A percentile compares a stretch with the other conserved stretches of the same genome.
Evolutionary conservation across 257 asterid genomes (phyloP).

Genomic region (Osmanthus fragrans): DNA sequence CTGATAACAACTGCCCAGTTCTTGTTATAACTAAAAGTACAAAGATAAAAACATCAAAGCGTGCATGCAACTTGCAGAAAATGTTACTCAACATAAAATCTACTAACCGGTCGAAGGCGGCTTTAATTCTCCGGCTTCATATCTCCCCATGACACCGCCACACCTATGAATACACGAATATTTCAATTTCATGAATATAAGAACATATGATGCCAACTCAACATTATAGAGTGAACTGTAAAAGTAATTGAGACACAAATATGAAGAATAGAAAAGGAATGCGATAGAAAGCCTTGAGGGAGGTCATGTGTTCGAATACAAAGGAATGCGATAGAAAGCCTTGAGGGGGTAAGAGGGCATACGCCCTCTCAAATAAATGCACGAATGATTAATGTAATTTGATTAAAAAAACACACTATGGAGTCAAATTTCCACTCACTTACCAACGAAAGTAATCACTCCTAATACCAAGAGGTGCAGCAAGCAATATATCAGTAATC

Average conservation of each 20-base stretch:
- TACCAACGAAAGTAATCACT: conserved; percentile 99
- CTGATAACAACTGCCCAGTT: background rate
- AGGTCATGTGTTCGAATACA: too few relatives aligned
- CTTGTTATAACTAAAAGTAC: background rate
- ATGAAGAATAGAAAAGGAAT: background rate
- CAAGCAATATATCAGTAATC: conserved; percentile 93
- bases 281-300: too few relatives aligned
- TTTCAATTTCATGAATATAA: conserved; percentile 8
- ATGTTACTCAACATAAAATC: conserved; percentile 18
- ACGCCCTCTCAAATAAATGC: too few relatives aligned
- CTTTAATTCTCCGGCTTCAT: conserved; percentile 94
- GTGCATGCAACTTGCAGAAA: background rate
- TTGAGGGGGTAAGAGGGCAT: too few relatives aligned
- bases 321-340: too few relatives aligned
- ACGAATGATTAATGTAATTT: background rate
- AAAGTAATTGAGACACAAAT: background rate
- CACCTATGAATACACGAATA: conserved; percentile 57
- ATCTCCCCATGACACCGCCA: conserved; percentile 98
- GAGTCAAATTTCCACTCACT: conserved; percentile 36
- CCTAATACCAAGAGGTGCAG: conserved; percentile 94
- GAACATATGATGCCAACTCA: background rate
- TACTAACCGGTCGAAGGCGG: conserved; percentile 88
- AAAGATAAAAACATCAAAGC: background rate
- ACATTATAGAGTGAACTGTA: background rate
- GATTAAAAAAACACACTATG: background rate